A percentile compares a stretch with the other conserved stretches of the same genome.
Evolutionary conservation across 225 moss, liverwort and hornwort genomes (phyloP).

Genomic region (Pleurozium schreberi): DNA sequence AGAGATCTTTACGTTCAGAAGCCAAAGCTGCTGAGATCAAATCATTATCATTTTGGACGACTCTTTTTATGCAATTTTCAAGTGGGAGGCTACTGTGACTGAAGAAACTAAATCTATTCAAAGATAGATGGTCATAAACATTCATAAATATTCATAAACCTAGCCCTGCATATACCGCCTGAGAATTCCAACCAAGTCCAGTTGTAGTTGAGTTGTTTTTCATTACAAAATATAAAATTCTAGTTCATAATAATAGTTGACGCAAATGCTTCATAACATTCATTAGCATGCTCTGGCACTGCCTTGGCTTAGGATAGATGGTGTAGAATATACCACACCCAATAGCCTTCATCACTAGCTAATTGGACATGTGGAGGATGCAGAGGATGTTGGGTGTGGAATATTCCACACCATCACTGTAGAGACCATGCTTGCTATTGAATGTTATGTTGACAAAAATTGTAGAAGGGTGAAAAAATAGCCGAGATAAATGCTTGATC

Average conservation of each 20-base stretch:
- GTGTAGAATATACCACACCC: too few species aligned
- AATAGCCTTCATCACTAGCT: too few species aligned
- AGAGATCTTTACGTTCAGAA: neutral
- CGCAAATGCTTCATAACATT: neutral
- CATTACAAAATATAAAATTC: neutral
- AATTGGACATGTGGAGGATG: too few species aligned
- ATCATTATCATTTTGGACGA: neutral
- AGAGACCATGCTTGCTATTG: too few species aligned
- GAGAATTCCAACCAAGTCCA: neutral
- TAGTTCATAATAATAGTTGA: neutral
- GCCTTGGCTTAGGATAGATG: too few species aligned
- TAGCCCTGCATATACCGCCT: neutral
- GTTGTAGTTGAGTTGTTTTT: neutral
- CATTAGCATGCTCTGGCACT: too few species aligned
- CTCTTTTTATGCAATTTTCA: neutral
- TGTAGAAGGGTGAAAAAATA: neutral
- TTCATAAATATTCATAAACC: too few species aligned
- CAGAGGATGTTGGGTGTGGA: too few species aligned
- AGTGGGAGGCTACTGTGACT: neutral
- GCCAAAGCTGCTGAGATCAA: neutral
- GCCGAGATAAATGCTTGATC: too few species aligned
- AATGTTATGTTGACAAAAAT: too few species aligned
- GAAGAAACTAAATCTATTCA: neutral
- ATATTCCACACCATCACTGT: too few species aligned
- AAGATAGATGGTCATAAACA: neutral